phyloP scores from a whole-genome alignment of 108 stramenopile genomes.

The Nitzschia sp. region DNA sequence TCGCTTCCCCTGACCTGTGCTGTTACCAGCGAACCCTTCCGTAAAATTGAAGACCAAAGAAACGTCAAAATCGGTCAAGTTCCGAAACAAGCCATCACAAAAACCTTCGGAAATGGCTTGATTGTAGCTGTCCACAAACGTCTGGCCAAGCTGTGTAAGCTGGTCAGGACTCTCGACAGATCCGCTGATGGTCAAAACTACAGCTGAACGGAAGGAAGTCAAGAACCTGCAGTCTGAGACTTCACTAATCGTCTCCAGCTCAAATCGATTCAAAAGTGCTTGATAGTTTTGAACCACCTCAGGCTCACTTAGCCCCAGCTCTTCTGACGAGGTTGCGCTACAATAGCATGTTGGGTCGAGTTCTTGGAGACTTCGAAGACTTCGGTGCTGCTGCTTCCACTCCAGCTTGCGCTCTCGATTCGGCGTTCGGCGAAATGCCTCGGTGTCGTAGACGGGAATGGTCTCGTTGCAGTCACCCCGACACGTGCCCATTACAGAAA shows the following conservation, averaged over 20 bases:
- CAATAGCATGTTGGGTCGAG: neutral
- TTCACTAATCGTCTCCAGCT: neutral
- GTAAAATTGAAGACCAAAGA: neutral
- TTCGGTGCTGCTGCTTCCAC: neutral
- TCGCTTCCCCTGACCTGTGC: no score
- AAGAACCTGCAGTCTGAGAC: neutral
- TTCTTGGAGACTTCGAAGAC: no score
- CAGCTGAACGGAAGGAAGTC: neutral
- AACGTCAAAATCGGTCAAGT: neutral
- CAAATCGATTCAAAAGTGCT: neutral
- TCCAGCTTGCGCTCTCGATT: neutral
- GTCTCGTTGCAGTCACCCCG: neutral
- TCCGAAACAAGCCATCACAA: neutral
- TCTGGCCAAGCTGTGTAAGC: neutral
- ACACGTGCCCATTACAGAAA: constrained; percentile 1
- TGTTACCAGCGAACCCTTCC: no score
- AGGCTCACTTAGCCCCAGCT: neutral
- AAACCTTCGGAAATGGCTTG: neutral
- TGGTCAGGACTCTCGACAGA: neutral
- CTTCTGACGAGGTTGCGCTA: neutral
- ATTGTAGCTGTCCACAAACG: neutral
- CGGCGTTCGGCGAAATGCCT: neutral
- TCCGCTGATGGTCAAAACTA: neutral
- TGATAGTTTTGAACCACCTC: neutral
- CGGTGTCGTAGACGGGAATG: neutral